Percentiles rank a stretch among this genome's conserved stretches.
These are phyloP conservation scores for Pilatotrama ljubarskyi DNA, from an alignment of 768 basidiomycete species.

Conservation along the genomic window DNA sequence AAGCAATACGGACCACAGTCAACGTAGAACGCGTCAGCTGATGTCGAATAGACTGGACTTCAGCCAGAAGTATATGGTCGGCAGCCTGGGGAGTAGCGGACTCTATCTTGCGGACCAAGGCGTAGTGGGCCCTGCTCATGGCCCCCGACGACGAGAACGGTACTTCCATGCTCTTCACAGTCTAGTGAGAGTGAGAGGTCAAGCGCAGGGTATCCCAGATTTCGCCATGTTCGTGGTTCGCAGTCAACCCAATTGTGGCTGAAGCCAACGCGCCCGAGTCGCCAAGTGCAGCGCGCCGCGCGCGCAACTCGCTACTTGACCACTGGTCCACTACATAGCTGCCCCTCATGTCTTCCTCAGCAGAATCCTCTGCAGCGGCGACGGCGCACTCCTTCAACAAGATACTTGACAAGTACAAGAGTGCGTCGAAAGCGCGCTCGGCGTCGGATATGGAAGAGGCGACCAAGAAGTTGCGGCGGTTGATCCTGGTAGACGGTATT, in stretches of 20 bases:
- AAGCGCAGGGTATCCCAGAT: not conserved
- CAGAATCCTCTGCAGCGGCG: slow-evolving; percentile 31
- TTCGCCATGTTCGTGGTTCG: not conserved
- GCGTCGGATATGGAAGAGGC: slow-evolving; percentile 74
- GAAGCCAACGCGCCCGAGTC: slow-evolving; percentile 7
- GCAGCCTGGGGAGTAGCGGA: slow-evolving; percentile 57
- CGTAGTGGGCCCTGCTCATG: slow-evolving; percentile 71
- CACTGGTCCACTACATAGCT: no score
- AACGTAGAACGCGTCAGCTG: slow-evolving; percentile 51
- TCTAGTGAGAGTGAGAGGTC: not conserved
- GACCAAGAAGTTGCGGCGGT: slow-evolving; percentile 79
- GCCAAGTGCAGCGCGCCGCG: slow-evolving; percentile 10
- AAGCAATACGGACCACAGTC: slow-evolving; percentile 50
- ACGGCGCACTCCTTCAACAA: slow-evolving; percentile 80
- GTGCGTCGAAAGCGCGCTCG: slow-evolving; percentile 61
- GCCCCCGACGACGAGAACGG: slow-evolving; percentile 81
- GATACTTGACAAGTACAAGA: slow-evolving; percentile 69
- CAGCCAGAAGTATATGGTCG: slow-evolving; percentile 59
- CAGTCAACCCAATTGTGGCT: slow-evolving; percentile 4
- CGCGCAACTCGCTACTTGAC: not conserved
- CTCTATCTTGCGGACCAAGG: slow-evolving; percentile 74
- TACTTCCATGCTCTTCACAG: slow-evolving; percentile 57
- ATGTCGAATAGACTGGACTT: slow-evolving; percentile 57
- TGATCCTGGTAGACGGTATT: slow-evolving; percentile 90
- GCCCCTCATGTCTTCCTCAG: slow-evolving; percentile 16